Evolutionary conservation across 2,329 filamentous ascomycete species (phyloP), one percentile per base, ranked within the genome.

Genomic region (Zasmidium angulare): DNA sequence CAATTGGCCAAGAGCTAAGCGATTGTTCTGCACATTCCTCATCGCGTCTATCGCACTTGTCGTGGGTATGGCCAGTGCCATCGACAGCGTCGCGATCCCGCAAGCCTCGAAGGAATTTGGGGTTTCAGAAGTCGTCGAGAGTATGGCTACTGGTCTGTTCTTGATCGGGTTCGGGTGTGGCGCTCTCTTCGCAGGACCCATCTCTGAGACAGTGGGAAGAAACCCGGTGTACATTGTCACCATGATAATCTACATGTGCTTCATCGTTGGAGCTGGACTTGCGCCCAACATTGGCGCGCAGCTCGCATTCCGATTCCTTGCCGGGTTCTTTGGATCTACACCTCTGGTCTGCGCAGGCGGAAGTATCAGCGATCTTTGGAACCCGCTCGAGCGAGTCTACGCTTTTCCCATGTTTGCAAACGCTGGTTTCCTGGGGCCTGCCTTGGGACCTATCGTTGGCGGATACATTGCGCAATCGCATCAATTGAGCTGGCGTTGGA

Each of bases 381-480:
- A 49, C 31, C 60, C 63, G 1, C 53, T 65, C 1, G 63, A 65
- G 52, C 55, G 63, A 51, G 79, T 79, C 0, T 79, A 78, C 51
- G 76, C 76, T 10, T 83, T 84, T 58, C 81, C 81, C 0, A 66
- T 82, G 1, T 82, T 81, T 54, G 77, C 81, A 1, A 79, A 78
- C 65, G 75, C 76, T 0, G 77, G 78, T 3, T 74, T 75, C 53
- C 69, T 67, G 62, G 77, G 77, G 1, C 77, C 77, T 1, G 68
- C 74, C 36, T 69, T 77, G 2, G 79, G 76, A 23, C 80, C 79
- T 0, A 71, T 81, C 4, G 74, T 79, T 3, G 78, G 79, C 2
- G 75, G 77, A 1, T 82, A 75, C 62, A 78, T 82, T 46, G 76
- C 74, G 1, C 65, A 75, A 48, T 55, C 63, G 21, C 63, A 67